phyloP scores from a whole-genome alignment of 225 moss, liverwort and hornwort genomes.

The Marchantia polymorpha region DNA sequence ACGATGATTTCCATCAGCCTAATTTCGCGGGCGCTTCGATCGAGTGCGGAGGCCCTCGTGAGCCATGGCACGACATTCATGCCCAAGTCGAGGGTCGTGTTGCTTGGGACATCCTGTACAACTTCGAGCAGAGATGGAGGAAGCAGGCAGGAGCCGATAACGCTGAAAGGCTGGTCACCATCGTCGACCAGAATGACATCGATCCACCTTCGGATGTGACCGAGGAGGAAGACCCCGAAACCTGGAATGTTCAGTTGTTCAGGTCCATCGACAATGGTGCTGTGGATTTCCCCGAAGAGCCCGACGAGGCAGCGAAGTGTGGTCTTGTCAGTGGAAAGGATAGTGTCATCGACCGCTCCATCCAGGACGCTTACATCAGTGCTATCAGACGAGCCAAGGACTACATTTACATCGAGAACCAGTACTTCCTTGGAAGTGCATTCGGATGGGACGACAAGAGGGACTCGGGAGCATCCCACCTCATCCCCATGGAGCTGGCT shows the following conservation, averaged over 20 bases:
- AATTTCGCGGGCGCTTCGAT: conserved; percentile 44
- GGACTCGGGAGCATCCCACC: conserved; percentile 62
- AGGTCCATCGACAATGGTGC: conserved; percentile 89
- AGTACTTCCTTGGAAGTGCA: conserved; percentile 81
- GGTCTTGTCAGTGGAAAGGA: conserved; percentile 74
- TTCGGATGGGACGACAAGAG: conserved; percentile 62
- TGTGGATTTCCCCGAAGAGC: conserved; percentile 62
- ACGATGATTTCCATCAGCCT: conserved; percentile 73
- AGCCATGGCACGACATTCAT: conserved; percentile 95
- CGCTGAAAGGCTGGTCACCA: conserved; percentile 29
- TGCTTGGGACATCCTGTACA: conserved; percentile 85
- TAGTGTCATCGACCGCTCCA: conserved; percentile 71
- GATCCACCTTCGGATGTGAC: conserved; percentile 58
- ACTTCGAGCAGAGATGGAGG: conserved; percentile 83
- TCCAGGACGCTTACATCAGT: conserved; percentile 86
- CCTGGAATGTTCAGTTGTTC: conserved; percentile 83
- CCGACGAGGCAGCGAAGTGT: conserved; percentile 50
- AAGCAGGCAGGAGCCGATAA: conserved; percentile 43
- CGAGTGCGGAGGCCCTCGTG: conserved; percentile 66
- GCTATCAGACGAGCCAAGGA: conserved; percentile 77
- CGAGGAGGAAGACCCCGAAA: conserved; percentile 55
- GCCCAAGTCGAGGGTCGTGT: conserved; percentile 55
- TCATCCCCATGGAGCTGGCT: conserved; percentile 81
- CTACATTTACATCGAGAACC: conserved; percentile 90
- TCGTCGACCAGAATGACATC: conserved; percentile 41